Percentiles rank a stretch among this genome's conserved stretches.
Evolutionary conservation across 106 monocot genomes (phyloP).

Genomic region (Alisma plantagoaquatica): DNA sequence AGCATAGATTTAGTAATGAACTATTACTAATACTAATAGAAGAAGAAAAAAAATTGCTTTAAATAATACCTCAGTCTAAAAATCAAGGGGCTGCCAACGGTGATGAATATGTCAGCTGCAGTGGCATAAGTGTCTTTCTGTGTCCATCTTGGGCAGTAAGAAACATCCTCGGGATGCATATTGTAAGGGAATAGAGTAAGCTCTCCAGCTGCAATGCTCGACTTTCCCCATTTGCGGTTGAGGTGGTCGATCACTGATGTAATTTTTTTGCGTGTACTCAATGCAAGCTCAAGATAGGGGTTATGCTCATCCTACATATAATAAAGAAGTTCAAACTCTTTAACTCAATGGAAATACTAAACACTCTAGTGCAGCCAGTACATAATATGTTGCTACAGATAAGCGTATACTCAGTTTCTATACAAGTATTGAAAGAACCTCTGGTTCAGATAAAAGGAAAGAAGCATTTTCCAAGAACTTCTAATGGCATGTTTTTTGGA

Average conservation of each 20-base stretch:
- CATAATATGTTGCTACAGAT: no score
- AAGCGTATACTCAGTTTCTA: no score
- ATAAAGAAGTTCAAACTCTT: constrained; percentile 2
- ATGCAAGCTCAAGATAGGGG: constrained; percentile 85
- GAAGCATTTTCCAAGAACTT: no score
- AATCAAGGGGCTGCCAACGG: constrained; percentile 57
- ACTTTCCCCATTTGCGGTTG: constrained; percentile 84
- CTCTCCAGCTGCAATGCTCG: constrained; percentile 54
- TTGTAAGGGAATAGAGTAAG: constrained; percentile 71
- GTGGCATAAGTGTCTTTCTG: constrained; percentile 39
- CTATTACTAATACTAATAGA: not conserved
- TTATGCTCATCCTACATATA: constrained; percentile 76
- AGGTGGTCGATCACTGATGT: constrained; percentile 88
- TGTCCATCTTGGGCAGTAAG: constrained; percentile 59
- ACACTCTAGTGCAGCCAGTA: no score
- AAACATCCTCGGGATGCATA: constrained; percentile 29
- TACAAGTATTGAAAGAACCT: no score
- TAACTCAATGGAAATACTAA: no score
- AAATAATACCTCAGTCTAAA: constrained; percentile 71
- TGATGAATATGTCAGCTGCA: constrained; percentile 61
- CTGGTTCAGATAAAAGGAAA: no score
- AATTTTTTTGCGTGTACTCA: constrained; percentile 85
- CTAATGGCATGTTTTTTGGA: no score
- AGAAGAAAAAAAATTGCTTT: not conserved
- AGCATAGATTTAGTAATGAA: not conserved